phyloP scores from a whole-genome alignment of 2,329 filamentous ascomycete genomes.

The Albophoma yamanashiensis region DNA sequence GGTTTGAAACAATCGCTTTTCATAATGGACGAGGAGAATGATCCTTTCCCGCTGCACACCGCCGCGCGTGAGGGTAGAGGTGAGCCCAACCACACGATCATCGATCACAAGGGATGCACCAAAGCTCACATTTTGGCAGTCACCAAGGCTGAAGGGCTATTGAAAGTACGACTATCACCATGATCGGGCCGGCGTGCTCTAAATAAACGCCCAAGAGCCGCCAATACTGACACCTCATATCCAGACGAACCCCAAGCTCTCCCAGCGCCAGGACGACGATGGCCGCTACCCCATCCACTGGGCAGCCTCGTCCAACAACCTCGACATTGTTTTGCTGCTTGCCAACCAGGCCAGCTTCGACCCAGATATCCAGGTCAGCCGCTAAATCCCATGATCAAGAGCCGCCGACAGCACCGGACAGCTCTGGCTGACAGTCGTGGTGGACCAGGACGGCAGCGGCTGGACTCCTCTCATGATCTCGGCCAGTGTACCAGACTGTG shows the following conservation, averaged over 20 bases:
- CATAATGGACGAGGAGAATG: constrained; percentile 25
- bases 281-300: constrained; percentile 88
- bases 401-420: neutral
- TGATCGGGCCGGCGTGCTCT: too few relatives aligned
- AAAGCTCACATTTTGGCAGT: constrained; percentile 1
- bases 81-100: constrained; percentile 28
- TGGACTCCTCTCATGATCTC: constrained; percentile 85
- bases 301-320: constrained; percentile 76
- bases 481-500: constrained; percentile 60
- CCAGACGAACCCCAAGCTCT: constrained; percentile 70
- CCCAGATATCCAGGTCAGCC: constrained; percentile 61
- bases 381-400: too few relatives aligned
- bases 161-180: constrained; percentile 4
- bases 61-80: constrained; percentile 77
- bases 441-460: constrained; percentile 55
- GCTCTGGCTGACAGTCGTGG: neutral
- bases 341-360: constrained; percentile 66
- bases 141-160: constrained; percentile 6
- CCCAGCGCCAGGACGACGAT: constrained; percentile 66
- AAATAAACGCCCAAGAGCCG: neutral
- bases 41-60: constrained; percentile 76
- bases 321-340: constrained; percentile 64
- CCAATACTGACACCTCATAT: neutral
- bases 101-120: too few relatives aligned
- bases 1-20: neutral